A percentile compares a stretch with the other conserved stretches of the same genome.
phyloP scores from a whole-genome alignment of 192 early-diverging fungal genomes.

The Fimicolochytrium jonesii region DNA sequence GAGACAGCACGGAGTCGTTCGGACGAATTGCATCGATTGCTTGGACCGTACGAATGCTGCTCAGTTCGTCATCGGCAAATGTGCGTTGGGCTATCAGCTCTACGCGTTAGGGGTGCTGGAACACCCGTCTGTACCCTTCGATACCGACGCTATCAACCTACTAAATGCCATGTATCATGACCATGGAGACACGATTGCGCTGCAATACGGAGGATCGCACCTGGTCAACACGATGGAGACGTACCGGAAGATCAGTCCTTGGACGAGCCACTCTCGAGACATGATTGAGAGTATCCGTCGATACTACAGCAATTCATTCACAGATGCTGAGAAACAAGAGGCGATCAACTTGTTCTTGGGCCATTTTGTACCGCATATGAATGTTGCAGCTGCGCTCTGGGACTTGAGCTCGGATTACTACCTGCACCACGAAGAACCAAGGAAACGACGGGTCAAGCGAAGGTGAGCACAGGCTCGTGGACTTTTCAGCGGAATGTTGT shows the following conservation, averaged over 20 bases:
- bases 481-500: neutral
- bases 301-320: constrained; percentile 92
- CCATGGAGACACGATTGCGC: constrained; percentile 89
- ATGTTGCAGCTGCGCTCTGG: constrained; percentile 56
- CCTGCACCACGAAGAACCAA: constrained; percentile 68
- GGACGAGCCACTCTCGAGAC: constrained; percentile 92
- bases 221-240: constrained; percentile 98
- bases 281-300: constrained; percentile 91
- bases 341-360: constrained; percentile 81
- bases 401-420: constrained; percentile 73
- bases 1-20: constrained; percentile 78
- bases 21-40: constrained; percentile 98
- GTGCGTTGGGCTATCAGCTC: constrained; percentile 85
- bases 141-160: constrained; percentile 88
- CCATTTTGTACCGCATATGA: constrained; percentile 54
- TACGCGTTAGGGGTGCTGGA: constrained; percentile 82
- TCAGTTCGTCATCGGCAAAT: constrained; percentile 92
- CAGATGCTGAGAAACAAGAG: constrained; percentile 96
- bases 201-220: constrained; percentile 92
- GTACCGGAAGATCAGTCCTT: constrained; percentile 89
- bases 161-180: constrained; percentile 98
- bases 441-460: constrained; percentile 30
- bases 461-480: constrained; percentile 39
- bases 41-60: constrained; percentile 97
- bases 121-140: constrained; percentile 76